Evolutionary conservation across 2,329 filamentous ascomycete species (phyloP).

Genomic region (Arthroderma sp.): DNA sequence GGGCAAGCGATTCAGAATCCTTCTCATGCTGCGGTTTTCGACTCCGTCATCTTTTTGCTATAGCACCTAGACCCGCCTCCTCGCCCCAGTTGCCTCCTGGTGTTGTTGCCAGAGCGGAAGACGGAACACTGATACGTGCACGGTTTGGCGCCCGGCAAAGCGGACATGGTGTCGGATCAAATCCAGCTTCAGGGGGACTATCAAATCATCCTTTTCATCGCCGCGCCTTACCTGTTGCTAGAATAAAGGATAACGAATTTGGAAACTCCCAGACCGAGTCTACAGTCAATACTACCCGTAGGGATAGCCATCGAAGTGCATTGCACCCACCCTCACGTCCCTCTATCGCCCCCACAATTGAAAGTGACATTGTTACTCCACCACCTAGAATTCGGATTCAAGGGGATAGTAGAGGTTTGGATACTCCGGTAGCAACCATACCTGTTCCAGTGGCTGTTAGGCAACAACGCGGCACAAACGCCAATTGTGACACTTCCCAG

Average conservation of each 20-base stretch:
- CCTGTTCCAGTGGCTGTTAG: no score
- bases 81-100: constrained; percentile 11
- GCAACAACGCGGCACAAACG: no score
- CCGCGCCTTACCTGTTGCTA: constrained; percentile 16
- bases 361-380: no score
- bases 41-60: constrained; percentile 19
- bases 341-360: no score
- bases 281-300: no score
- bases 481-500: no score
- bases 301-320: no score
- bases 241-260: not conserved
- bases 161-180: constrained; percentile 25
- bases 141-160: constrained; percentile 29
- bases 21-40: constrained; percentile 3
- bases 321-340: no score
- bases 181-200: constrained; percentile 13
- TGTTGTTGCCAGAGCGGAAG: constrained; percentile 24
- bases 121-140: constrained; percentile 29
- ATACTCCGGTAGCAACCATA: no score
- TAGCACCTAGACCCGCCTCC: constrained; percentile 11
- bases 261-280: no score
- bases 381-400: no score
- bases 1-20: not conserved
- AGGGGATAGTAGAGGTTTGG: no score
- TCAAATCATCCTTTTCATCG: constrained; percentile 25